Percentiles rank a stretch among this genome's conserved stretches.
These are phyloP conservation scores for Dillenia turbinata DNA, from an alignment of 164 flowering plant genomes.

Conservation along the genomic window DNA sequence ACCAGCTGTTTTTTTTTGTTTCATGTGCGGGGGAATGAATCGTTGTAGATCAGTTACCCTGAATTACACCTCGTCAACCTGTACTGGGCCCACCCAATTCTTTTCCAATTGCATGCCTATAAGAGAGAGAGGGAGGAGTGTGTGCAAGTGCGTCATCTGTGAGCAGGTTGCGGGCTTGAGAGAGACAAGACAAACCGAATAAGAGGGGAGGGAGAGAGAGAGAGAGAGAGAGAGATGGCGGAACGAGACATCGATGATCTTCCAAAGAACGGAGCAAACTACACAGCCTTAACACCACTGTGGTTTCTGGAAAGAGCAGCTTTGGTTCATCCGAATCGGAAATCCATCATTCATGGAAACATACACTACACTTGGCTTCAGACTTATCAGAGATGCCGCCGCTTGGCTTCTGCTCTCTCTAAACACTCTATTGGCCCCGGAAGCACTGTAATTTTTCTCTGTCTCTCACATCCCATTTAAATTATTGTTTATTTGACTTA, in stretches of 20 bases:
- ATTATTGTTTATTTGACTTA: not conserved
- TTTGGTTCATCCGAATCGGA: slow-evolving; percentile 65
- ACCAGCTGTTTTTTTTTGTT: too few relatives aligned
- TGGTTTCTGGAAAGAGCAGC: slow-evolving; percentile 90
- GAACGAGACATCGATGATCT: slow-evolving; percentile 74
- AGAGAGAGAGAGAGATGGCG: slow-evolving; percentile 15
- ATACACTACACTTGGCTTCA: slow-evolving; percentile 68
- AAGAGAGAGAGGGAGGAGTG: too few relatives aligned
- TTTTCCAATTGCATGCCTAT: too few relatives aligned
- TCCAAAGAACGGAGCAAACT: slow-evolving; percentile 81
- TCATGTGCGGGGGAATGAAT: too few relatives aligned
- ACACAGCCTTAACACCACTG: slow-evolving; percentile 83
- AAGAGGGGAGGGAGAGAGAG: too few relatives aligned
- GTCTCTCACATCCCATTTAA: not conserved
- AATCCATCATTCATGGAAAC: slow-evolving; percentile 68
- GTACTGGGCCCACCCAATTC: too few relatives aligned
- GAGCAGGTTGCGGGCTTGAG: too few relatives aligned
- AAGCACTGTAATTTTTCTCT: slow-evolving; percentile 34
- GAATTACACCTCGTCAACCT: too few relatives aligned
- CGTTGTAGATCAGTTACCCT: too few relatives aligned
- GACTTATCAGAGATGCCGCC: slow-evolving; percentile 80
- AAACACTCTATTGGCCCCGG: slow-evolving; percentile 52
- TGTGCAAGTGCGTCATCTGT: too few relatives aligned
- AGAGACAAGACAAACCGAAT: too few relatives aligned
- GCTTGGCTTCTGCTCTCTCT: slow-evolving; percentile 78